Base-by-base conservation (phyloP, 768 basidiomycete genomes). In the Psilocybe cyanescens region DNA sequence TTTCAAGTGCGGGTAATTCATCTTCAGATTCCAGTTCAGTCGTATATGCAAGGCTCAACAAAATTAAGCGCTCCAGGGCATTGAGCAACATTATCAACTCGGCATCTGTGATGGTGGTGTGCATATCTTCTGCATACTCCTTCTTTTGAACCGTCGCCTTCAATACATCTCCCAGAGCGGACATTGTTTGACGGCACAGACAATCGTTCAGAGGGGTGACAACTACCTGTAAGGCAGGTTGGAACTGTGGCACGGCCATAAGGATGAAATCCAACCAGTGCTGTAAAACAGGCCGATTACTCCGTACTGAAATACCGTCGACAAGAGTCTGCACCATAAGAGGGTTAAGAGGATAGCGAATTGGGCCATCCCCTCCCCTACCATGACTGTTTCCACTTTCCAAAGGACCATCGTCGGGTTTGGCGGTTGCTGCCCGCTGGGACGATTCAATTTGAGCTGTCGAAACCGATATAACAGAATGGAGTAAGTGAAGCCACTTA, bases 231-330 rank as follows among this genome's bases (percentile, higher is more conserved):
- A 93, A 77, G 2, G 85, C 78, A 17, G 88, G 87, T 60, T 91
- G 90, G 70, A 95, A 92, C 66, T 94, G 92, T 3, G 94, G 89
- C 16, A 96, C 77, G 1, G 94, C 92, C 88, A 93, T 92, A 57
- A 97, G 83, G 61, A 98, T 82, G 72, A 99, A 99, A 71, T 99
- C 97, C 29, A 99, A 81, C 97, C 97, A 99, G 67, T 97, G 94
- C 69, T 97, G 96, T 31, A 97, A 73, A 28, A 97, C 83, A 1
- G 94, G 83, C 30, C 89, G 86, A 74, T 97, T 97, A 31, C 82
- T 74, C 8, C 81, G 76, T 4, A 79, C 72, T 9, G 88, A 78
- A 50, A 99, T 86, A 2, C 93, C 97, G 69, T 97, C 93, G 16
- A 90, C 79, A 19, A 98, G 78, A 0, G 90, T 88, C 66, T 91